Base-by-base conservation (phyloP, 2,329 filamentous ascomycete genomes). In the Rutstroemia sp. region DNA sequence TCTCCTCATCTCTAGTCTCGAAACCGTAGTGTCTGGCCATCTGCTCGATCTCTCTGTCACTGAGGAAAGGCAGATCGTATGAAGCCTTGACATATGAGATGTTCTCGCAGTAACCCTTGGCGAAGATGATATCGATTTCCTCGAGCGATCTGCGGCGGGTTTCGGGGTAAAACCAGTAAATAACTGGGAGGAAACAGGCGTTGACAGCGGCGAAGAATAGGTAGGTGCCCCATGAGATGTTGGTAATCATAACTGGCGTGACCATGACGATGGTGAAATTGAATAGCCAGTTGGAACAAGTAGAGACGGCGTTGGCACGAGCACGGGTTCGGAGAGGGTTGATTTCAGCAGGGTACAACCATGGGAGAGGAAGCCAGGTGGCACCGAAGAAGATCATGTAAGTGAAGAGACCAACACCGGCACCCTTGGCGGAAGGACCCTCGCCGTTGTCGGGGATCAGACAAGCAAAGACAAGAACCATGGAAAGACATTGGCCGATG, bases 71-170 rank as follows among this genome's bases (percentile, higher is more conserved):
- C 56, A 86, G 68, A 49, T 83, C 75, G 61, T 78, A 73, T 34
- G 80, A 78, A 5, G 81, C 82, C 60, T 73, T 73, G 54, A 85
- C 80, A 59, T 84, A 83, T 4, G 76, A 79, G 5, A 80, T 83
- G 2, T 81, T 78, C 69, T 85, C 82, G 30, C 74, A 67, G 61
- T 74, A 75, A 10, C 80, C 80, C 72, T 83, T 83, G 66, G 77
- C 69, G 73, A 87, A 86, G 61, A 88, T 83, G 57, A 80, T 76
- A 64, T 89, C 85, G 70, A 89, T 82, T 67, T 88, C 85, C 69
- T 88, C 85, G 34, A 88, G 74, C 14, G 76, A 80, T 7, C 79
- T 77, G 60, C 69, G 66, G 63, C 75, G 73, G 3, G 80, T 81
- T 65, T 82, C 79, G 0, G 79, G 78, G 54, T 67, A 71, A 49